phyloP scores from a whole-genome alignment of 352 stramenopile species.

The Phytophthora litchii region DNA sequence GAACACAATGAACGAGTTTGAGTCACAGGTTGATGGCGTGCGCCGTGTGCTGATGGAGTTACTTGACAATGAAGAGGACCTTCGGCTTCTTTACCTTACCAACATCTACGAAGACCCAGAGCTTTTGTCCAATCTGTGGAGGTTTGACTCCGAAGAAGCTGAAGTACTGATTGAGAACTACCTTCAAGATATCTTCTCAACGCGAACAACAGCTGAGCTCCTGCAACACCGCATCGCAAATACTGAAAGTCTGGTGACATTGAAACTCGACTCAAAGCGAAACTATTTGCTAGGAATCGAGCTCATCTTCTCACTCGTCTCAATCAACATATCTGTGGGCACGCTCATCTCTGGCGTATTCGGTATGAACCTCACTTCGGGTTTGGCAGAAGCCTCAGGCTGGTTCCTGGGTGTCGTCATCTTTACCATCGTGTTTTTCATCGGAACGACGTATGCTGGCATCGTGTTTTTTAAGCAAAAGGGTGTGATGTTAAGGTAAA shows the following conservation, averaged over 20 bases:
- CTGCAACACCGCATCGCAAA: constrained; percentile 71
- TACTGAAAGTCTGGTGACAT: constrained; percentile 68
- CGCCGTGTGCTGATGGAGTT: constrained; percentile 60
- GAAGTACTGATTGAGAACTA: constrained; percentile 74
- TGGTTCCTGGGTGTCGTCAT: constrained; percentile 47
- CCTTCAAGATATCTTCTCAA: constrained; percentile 78
- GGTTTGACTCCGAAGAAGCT: constrained; percentile 69
- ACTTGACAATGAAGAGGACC: constrained; percentile 66
- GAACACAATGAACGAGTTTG: constrained; percentile 67
- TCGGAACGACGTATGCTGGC: constrained; percentile 28
- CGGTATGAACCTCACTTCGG: constrained; percentile 43
- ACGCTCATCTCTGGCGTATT: constrained; percentile 40
- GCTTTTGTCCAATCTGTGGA: constrained; percentile 50
- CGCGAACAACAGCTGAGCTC: constrained; percentile 58
- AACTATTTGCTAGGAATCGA: constrained; percentile 61
- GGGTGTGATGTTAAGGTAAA: constrained; percentile 37
- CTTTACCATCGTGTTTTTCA: constrained; percentile 34
- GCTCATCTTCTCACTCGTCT: constrained; percentile 40
- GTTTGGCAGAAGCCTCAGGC: constrained; percentile 23
- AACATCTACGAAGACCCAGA: constrained; percentile 58
- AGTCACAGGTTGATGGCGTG: constrained; percentile 57
- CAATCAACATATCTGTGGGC: constrained; percentile 39
- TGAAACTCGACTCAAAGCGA: constrained; percentile 73
- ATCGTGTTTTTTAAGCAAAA: constrained; percentile 35
- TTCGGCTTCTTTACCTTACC: constrained; percentile 58